Evolutionary conservation across 805 yeast species (phyloP), one percentile per base, ranked within the genome.

Genomic region (Helenozyma baotianmanensis): DNA sequence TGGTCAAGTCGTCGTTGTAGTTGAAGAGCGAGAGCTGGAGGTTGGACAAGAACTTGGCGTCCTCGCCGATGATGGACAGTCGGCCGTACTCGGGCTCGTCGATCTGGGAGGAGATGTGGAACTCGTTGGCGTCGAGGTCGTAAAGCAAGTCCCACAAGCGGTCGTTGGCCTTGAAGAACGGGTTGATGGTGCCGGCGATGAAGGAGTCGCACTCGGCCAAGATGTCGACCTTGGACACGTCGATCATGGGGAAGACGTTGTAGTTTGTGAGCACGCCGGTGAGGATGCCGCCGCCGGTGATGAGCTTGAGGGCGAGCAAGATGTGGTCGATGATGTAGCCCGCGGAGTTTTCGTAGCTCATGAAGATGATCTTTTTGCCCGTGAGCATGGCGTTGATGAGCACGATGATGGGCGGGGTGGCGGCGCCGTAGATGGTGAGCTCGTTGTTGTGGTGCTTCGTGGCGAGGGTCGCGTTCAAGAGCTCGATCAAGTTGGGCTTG

Each of bases 161-260:
- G 21, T 61, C 64, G 36, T 70, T 70, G 21, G 72, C 66, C 46
- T 76, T 76, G 49, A 82, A 74, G 25, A 79, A 70, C 11, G 81
- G 73, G 49, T 82, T 82, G 25, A 81, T 75, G 3, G 87, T 80
- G 3, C 90, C 90, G 2, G 82, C 70, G 29, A 82, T 57, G 44
- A 62, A 75, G 18, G 58, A 59, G 19, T 46, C 60, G 39, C 60
- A 66, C 32, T 49, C 57, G 39, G 64, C 63, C 31, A 78, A 52
- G 2, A 70, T 42, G 38, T 75, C 78, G 27, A 78, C 58, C 38
- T 76, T 70, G 2, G 80, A 74, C 2, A 80, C 71, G 42, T 81
- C 88, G 25, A 78, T 60, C 19, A 77, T 68, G 2, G 88, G 88
- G 43, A 74, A 72, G 15, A 76, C 39, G 56, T 65, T 48, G 60